Percentiles rank a stretch among this genome's conserved stretches.
These are phyloP conservation scores for Globisporangium irregulare DNA, from an alignment of 352 stramenopile genomes.

Conservation along the genomic window DNA sequence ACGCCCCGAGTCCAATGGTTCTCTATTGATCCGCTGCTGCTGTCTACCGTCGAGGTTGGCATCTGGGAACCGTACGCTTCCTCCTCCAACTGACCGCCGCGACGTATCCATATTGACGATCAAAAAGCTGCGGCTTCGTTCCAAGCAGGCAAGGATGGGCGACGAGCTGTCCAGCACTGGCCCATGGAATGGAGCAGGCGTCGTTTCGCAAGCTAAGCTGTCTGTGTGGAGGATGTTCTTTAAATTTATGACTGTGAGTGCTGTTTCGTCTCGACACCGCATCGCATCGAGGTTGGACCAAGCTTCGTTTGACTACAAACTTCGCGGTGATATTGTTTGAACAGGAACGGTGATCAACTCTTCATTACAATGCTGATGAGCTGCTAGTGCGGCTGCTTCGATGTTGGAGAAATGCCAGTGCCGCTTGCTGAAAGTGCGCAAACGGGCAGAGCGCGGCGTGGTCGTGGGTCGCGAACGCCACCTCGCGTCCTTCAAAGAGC, in stretches of 20 bases:
- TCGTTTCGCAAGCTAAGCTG: too few species aligned
- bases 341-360: not conserved
- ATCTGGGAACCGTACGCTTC: not conserved
- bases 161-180: too few species aligned
- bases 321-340: not conserved
- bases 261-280: too few species aligned
- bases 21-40: not conserved
- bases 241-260: too few species aligned
- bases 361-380: constrained; percentile 14
- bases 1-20: not conserved
- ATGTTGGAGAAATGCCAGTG: constrained; percentile 42
- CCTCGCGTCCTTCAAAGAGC: constrained; percentile 47
- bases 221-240: too few species aligned
- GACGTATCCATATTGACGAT: not conserved
- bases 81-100: not conserved
- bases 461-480: constrained; percentile 40
- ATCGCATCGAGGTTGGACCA: not conserved
- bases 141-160: too few species aligned
- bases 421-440: constrained; percentile 44
- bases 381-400: constrained; percentile 10
- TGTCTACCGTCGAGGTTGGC: not conserved
- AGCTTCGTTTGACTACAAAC: not conserved
- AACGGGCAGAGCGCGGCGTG: constrained; percentile 54
- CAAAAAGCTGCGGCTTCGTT: not conserved
- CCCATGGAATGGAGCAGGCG: too few species aligned